A percentile compares a stretch with the other conserved stretches of the same genome.
Conservation (phyloP, 306 rosid species). For the Biancaea sappan region DNA sequence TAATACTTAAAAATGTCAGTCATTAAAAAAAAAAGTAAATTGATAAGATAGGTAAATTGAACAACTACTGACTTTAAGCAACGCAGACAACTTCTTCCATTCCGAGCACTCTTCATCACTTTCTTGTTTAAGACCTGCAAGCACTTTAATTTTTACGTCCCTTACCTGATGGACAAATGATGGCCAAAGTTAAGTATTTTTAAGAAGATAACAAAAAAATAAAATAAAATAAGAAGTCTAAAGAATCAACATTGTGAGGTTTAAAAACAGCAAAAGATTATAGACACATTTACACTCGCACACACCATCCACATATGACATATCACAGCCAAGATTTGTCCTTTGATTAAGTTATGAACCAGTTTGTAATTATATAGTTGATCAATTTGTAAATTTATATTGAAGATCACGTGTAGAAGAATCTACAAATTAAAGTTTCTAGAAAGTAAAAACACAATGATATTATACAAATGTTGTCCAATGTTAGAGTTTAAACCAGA, state of each 20-base stretch:
- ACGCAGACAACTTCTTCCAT: constrained; percentile 72
- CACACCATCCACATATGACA: background rate
- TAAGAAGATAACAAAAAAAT: constrained; percentile 2
- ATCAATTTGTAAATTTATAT: constrained; percentile 17
- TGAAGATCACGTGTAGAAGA: constrained; percentile 13
- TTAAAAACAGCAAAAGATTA: constrained; percentile 10
- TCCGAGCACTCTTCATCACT: constrained; percentile 66
- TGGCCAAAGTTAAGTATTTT: constrained; percentile 32
- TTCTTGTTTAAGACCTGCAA: constrained; percentile 75
- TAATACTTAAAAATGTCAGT: background rate
- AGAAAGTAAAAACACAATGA: constrained; percentile 11
- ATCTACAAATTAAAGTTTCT: constrained; percentile 7
- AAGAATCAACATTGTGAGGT: constrained; percentile 19
- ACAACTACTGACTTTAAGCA: constrained; percentile 69
- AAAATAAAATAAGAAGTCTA: background rate
- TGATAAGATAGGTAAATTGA: constrained; percentile 24
- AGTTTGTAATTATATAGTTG: background rate
- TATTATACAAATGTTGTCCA: constrained; percentile 12
- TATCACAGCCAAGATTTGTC: constrained; percentile 3
- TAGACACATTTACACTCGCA: background rate
- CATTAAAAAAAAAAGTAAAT: constrained; percentile 7
- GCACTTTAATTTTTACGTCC: constrained; percentile 81
- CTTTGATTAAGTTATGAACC: background rate
- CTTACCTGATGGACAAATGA: constrained; percentile 65
- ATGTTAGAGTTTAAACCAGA: constrained; percentile 10